Evolutionary conservation across 2,329 filamentous ascomycete species (phyloP), one percentile per base, ranked within the genome.

Genomic region (Scedosporium minutisporum): DNA sequence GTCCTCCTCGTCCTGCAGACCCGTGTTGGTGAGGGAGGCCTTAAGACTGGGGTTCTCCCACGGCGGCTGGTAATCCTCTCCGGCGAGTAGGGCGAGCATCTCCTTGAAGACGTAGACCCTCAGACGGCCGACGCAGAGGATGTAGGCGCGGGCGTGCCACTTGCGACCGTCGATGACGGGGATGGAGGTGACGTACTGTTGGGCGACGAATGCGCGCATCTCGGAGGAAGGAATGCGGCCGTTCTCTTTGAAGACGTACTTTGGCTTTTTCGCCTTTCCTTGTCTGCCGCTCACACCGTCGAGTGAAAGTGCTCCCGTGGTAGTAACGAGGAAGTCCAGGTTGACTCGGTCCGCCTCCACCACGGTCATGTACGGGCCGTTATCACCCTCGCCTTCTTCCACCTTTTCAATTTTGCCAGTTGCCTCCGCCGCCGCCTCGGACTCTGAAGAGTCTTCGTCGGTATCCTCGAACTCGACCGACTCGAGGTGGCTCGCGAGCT

Each of bases 61-160:
- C 0, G 74, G 74, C 3, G 73, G 73, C 29, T 71, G 65, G 9
- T 75, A 75, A 18, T 71, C 67, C n/a, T 74, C 69, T 0, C 68
- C 64, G 0, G 74, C 74, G 3, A 76, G 67, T 0, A 76, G 67
- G 0, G 70, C 67, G 1, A 76, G 71, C 69, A 75, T 71, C 10
- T 76, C 74, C 12, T 70, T 65, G 61, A 71, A 76, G 12, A 76
- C 73, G 42, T 75, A 68, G 1, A 76, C 74, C 57, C 71, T 75
- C 6, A 76, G 68, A 1, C 74, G 73, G 0, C 74, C 74, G 7
- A 76, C 67, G 1, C 71, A 68, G 3, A 76, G 67, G 0, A 72
- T 72, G 48, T 76, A 76, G 0, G 74, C 71, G 21, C 74, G 65
- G 1, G 70, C 70, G 21, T 76, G 74, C 73, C 74, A 76, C 46